phyloP scores from a whole-genome alignment of 495 filamentous ascomycete genomes.

The Lasiosphaeria miniovina region DNA sequence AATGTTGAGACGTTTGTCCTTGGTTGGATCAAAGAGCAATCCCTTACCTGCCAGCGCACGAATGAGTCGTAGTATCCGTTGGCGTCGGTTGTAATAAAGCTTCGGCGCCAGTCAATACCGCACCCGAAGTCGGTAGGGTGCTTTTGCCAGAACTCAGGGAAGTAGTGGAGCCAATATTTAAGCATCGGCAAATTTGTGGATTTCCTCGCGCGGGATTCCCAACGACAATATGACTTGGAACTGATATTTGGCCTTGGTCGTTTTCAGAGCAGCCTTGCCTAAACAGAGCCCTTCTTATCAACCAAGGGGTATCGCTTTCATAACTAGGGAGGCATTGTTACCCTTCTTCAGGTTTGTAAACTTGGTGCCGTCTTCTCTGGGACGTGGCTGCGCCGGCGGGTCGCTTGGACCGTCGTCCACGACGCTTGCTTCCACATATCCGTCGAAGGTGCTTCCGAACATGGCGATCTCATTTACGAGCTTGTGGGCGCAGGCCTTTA shows the following conservation, averaged over 20 bases:
- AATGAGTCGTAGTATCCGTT: slow-evolving; percentile 89
- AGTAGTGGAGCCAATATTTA: slow-evolving; percentile 71
- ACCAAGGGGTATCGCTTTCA: no score
- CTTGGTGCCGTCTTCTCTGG: slow-evolving; percentile 75
- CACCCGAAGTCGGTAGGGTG: slow-evolving; percentile 71
- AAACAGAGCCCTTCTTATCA: no score
- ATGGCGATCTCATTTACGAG: slow-evolving; percentile 82
- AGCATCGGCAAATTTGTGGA: slow-evolving; percentile 77
- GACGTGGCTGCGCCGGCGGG: slow-evolving; percentile 25
- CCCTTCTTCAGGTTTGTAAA: slow-evolving; percentile 80
- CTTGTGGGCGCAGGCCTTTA: slow-evolving; percentile 97
- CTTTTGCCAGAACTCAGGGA: slow-evolving; percentile 66
- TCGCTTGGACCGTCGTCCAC: slow-evolving; percentile 37
- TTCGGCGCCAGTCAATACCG: slow-evolving; percentile 75
- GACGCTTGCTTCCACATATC: slow-evolving; percentile 57
- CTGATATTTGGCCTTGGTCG: slow-evolving; percentile 72
- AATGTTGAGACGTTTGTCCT: slow-evolving; percentile 78
- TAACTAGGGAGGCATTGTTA: no score
- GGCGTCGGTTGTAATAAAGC: slow-evolving; percentile 81
- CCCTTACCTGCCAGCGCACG: slow-evolving; percentile 82
- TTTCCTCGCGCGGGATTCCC: slow-evolving; percentile 76
- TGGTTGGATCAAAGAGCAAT: slow-evolving; percentile 70
- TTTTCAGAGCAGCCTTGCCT: slow-evolving; percentile 84
- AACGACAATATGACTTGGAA: slow-evolving; percentile 60
- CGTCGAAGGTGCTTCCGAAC: slow-evolving; percentile 85